Evolutionary conservation across 352 stramenopile species (phyloP).

Genomic region (Phytophthora cactorum): DNA sequence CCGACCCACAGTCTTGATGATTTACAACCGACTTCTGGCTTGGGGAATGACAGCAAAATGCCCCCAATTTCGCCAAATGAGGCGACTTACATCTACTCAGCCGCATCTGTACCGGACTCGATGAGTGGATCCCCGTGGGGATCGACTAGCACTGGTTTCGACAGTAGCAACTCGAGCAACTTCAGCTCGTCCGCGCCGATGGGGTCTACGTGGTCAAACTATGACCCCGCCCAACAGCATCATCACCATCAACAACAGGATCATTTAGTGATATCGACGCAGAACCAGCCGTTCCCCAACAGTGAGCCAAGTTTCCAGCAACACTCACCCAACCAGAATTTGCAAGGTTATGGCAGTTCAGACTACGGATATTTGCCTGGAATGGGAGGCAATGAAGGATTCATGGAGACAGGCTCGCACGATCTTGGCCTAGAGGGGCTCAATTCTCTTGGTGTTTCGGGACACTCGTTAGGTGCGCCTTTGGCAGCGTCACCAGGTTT

Average conservation of each 20-base stretch:
- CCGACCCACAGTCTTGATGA: constrained; percentile 16
- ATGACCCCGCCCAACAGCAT: constrained; percentile 31
- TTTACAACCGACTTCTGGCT: constrained; percentile 25
- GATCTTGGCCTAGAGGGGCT: constrained; percentile 19
- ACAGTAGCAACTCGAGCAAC: constrained; percentile 30
- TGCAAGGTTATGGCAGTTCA: constrained; percentile 16
- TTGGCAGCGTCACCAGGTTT: constrained; percentile 1
- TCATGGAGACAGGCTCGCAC: constrained; percentile 9
- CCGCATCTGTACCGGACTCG: constrained; percentile 25
- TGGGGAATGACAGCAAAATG: constrained; percentile 33
- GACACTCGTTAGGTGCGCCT: constrained; percentile 10
- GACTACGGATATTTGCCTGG: constrained; percentile 22
- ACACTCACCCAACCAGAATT: constrained; percentile 18
- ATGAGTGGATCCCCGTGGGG: constrained; percentile 26
- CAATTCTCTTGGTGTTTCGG: constrained; percentile 7
- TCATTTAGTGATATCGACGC: constrained; percentile 34
- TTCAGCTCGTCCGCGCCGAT: constrained; percentile 26
- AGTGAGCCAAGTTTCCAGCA: constrained; percentile 27
- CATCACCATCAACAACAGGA: constrained; percentile 12
- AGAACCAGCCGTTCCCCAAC: constrained; percentile 31
- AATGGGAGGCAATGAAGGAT: constrained; percentile 16
- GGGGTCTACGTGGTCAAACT: constrained; percentile 37
- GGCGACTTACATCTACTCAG: constrained; percentile 48
- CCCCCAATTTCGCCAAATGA: constrained; percentile 46
- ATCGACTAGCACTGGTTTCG: constrained; percentile 16